Base-by-base conservation (phyloP, 768 basidiomycete species). In the Psilocybe tampanensis region DNA sequence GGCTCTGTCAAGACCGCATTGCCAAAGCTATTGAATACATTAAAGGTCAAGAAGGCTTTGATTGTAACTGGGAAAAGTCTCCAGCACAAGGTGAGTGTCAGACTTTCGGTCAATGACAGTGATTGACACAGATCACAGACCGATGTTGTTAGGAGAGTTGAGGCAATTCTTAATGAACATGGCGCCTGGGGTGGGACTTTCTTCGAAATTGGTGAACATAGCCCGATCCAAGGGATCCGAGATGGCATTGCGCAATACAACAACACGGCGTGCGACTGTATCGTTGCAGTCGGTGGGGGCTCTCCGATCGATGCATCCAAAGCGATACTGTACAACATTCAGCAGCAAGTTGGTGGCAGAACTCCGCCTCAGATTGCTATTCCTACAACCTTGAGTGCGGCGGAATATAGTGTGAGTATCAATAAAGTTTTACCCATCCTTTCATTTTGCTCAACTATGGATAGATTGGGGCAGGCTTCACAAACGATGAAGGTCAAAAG, bases 251-350 rank as follows among this genome's bases (percentile, higher is more conserved):
- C 82, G 58, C 67, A 73, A 1, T 84, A 88, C 73, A 80, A 76
- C 44, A 77, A 83, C 9, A 70, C 78, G 21, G 77, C 77, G 11
- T 88, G 88, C 56, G 86, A 92, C 66, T 77, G 86, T 19, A 83
- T 92, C 61, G 80, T 94, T 36, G 75, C 88, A 23, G 77, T 92
- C 42, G 92, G 92, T 2, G 91, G 92, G 21, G 92, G 91, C 47
- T 92, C 90, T 1, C 89, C 90, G 12, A 77, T 92, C 56, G 92
- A 92, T 67, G 89, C 87, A 1, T 74, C 88, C 19, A 93, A 94
- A 67, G 85, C 85, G 0, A 87, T 92, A 24, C 67, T 88, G 8
- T 86, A 85, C 67, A 78, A 82, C 49, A 72, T 86, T 29, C 84
- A 88, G 61, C 71, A 86, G 57, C 82, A 86, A 58, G 70, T 62